Evolutionary conservation across 1,139 yeast genomes (phyloP).

Genomic region (Trichomonascaceae sp.): DNA sequence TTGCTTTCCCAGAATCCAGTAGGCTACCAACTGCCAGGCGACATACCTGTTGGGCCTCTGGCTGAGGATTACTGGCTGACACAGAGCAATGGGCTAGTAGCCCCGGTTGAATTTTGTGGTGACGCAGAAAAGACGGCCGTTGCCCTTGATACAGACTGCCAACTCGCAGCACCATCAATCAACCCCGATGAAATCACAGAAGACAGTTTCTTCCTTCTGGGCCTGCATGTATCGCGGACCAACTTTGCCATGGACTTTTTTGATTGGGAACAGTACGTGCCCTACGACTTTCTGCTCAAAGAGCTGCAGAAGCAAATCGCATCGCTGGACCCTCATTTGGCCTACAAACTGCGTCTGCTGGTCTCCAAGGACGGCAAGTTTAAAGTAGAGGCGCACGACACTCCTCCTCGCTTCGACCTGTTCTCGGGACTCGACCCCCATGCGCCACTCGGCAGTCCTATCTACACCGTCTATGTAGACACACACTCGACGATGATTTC

Average conservation of each 20-base stretch:
- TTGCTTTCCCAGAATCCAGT: too few species aligned
- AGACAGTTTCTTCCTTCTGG: conserved; percentile 37
- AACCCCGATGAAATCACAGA: conserved; percentile 3
- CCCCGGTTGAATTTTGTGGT: too few species aligned
- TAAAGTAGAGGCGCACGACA: conserved; percentile 37
- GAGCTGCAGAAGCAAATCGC: conserved; percentile 34
- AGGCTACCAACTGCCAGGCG: too few species aligned
- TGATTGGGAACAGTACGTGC: conserved; percentile 33
- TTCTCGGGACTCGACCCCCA: conserved; percentile 31
- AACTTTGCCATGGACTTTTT: conserved; percentile 44
- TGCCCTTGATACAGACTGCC: too few species aligned
- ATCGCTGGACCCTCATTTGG: conserved; percentile 19
- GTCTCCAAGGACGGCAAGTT: conserved; percentile 37
- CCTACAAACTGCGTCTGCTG: conserved; percentile 51
- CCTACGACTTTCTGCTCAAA: conserved; percentile 31
- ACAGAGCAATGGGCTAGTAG: too few species aligned
- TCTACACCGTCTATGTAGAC: conserved; percentile 56
- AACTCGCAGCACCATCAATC: neutral
- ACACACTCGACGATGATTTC: conserved; percentile 39
- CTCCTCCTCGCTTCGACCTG: conserved; percentile 29
- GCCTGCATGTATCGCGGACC: conserved; percentile 51
- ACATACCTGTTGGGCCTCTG: too few species aligned
- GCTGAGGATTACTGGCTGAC: too few species aligned
- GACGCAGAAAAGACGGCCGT: neutral
- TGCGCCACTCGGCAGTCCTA: conserved; percentile 18